Conservation (phyloP, 192 early-diverging fungal genomes). For the Blastocladiella britannica region DNA sequence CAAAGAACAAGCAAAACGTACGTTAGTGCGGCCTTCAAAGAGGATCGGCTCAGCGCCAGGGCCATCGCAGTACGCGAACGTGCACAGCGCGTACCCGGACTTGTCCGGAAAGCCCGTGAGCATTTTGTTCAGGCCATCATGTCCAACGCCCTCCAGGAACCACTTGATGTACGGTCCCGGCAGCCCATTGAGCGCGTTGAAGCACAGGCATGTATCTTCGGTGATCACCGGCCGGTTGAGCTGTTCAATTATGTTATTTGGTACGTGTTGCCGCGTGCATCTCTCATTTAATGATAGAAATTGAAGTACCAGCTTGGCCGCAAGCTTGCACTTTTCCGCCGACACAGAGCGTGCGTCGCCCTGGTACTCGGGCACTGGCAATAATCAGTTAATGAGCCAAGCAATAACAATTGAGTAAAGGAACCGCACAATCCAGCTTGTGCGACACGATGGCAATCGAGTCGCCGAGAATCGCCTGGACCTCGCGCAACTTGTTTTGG, state of each 20-base stretch:
- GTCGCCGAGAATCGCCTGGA: slow-evolving; percentile 52
- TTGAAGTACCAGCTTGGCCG: slow-evolving; percentile 30
- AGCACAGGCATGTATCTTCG: slow-evolving; percentile 87
- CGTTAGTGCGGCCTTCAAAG: slow-evolving; percentile 65
- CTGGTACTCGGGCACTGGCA: slow-evolving; percentile 72
- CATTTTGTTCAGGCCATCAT: slow-evolving; percentile 61
- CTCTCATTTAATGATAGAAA: too few relatives aligned
- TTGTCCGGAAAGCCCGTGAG: slow-evolving; percentile 73
- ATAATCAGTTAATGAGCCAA: background rate
- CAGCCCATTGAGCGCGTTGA: slow-evolving; percentile 78
- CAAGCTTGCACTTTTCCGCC: slow-evolving; percentile 52
- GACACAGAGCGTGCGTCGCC: slow-evolving; percentile 62
- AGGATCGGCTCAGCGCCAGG: slow-evolving; percentile 58
- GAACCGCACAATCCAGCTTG: slow-evolving; percentile 40
- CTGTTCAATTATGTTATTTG: too few relatives aligned
- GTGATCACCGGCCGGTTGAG: slow-evolving; percentile 57
- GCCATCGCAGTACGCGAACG: slow-evolving; percentile 66
- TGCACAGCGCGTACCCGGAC: slow-evolving; percentile 73
- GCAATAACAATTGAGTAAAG: background rate
- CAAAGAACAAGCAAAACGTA: slow-evolving; percentile 7
- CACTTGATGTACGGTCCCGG: slow-evolving; percentile 94
- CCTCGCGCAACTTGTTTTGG: slow-evolving; percentile 83
- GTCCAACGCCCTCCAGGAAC: slow-evolving; percentile 67
- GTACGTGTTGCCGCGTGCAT: too few relatives aligned
- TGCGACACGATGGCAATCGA: slow-evolving; percentile 42